Conservation (phyloP, 2,329 filamentous ascomycete genomes). For the Daldinia sp. region DNA sequence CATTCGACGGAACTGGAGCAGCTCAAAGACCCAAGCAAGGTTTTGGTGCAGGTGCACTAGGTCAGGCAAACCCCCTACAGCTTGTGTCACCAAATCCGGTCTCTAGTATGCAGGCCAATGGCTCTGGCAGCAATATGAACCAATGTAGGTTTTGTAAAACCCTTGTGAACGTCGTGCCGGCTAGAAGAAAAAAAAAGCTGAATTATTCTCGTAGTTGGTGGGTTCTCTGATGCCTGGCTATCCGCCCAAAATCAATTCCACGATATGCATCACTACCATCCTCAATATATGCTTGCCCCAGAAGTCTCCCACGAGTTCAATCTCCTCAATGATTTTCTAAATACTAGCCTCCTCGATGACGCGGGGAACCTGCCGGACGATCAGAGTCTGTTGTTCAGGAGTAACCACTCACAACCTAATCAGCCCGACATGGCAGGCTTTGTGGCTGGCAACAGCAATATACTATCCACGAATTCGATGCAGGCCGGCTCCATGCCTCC, state of each 20-base stretch:
- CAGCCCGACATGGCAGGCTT: slow-evolving; percentile 64
- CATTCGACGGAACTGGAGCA: slow-evolving; percentile 55
- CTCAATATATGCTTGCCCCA: slow-evolving; percentile 91
- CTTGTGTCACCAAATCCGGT: slow-evolving; percentile 79
- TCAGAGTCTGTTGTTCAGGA: slow-evolving; percentile 60
- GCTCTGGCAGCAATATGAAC: slow-evolving; percentile 73
- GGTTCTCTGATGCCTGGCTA: slow-evolving; percentile 86
- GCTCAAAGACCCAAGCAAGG: slow-evolving; percentile 58
- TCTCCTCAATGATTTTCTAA: slow-evolving; percentile 94
- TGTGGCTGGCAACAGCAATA: slow-evolving; percentile 52
- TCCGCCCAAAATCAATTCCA: slow-evolving; percentile 84
- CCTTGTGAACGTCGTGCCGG: slow-evolving; percentile 47
- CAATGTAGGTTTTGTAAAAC: slow-evolving; percentile 73
- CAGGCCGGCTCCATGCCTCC: slow-evolving; percentile 61
- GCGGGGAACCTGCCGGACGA: slow-evolving; percentile 78
- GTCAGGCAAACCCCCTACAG: slow-evolving; percentile 68
- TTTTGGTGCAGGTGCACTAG: slow-evolving; percentile 60
- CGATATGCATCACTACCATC: slow-evolving; percentile 94
- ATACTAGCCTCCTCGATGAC: slow-evolving; percentile 90
- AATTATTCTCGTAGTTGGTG: slow-evolving; percentile 70
- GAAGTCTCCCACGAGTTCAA: slow-evolving; percentile 98
- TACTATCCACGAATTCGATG: slow-evolving; percentile 53
- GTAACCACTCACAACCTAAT: slow-evolving; percentile 52
- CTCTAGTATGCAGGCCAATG: slow-evolving; percentile 73
- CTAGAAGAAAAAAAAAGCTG: slow-evolving; percentile 42